Base-by-base conservation (phyloP, 352 stramenopile species). In the Phytophthora cryptogea region DNA sequence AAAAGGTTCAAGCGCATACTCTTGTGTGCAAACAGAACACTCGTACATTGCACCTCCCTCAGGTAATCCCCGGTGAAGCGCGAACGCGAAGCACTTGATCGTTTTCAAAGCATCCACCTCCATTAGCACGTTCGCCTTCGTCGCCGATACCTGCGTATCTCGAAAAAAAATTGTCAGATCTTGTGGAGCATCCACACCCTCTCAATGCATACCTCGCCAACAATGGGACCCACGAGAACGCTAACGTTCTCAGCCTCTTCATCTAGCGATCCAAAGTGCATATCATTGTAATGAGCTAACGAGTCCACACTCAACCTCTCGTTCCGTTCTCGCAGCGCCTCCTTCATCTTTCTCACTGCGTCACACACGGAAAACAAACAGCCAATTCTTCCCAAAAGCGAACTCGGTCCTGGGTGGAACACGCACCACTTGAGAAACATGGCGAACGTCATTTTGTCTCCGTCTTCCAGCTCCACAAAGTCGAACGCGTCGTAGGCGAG, bases 401-500 rank as follows among this genome's bases (percentile, higher is more conserved):
- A 61, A 4, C 63, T 74, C 8, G 83, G 81, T 27, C 79, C 72
- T 26, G 80, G 76, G 46, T 93, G 80, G 43, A 84, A 87, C 8
- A 88, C 55, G 41, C 79, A 76, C 83, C 83, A 93, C 51, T 76
- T 75, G 11, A 85, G 42, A 41, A 93, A 93, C 48, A 71, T 52
- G 10, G 62, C 31, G 14, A 91, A 76, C 27, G 52, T 88, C 83
- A 93, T 91, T 54, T 93, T 91, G 44, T 71, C 76, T 16, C 76
- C 74, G 17, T 83, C 76, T 3, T 88, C 78, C 6, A 91, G 49
- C 3, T 59, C 81, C 13, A 80, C 73, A 41, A 83, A 86, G 46
- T 75, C 74, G 26, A 93, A 93, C 11, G 81, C 83, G 31, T 90
- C 81, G 49, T 78, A 84, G 14, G 81, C 81, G 48, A 93, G 54